Evolutionary conservation across 257 asterid species (phyloP), one percentile per base, ranked within the genome.

Genomic region (Misopates orontium): DNA sequence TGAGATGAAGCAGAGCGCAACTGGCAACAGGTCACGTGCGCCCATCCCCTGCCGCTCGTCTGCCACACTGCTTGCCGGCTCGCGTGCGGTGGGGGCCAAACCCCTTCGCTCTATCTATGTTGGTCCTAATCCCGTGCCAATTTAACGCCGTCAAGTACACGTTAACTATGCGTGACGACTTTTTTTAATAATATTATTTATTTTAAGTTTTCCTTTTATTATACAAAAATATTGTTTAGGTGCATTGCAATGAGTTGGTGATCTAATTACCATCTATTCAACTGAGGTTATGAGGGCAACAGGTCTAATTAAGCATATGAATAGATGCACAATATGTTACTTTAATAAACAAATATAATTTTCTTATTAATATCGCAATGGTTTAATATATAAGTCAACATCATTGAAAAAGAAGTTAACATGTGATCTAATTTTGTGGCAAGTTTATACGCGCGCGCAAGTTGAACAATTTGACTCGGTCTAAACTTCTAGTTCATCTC

Each of bases 31-130:
- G 78, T 74, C 83, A 79, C 80, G 89, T 78, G 89, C 81, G 75
- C 82, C 89, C 87, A 83, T 78, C 72, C 82, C 92, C 78, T 80
- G 85, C 81, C 79, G 67, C 73, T 78, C 72, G 81, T 89, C 78
- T 80, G 85, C 81, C 79, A 69, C 73, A 41, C 79, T 59, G 75
- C 73, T 70, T 75, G 81, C 80, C 79, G 70, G 56, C 66, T 80
- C 76, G 82, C 82, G 83, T 84, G 82, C 78, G 78, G 83, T 74
- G 87, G 86, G 86, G 77, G 60, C 85, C 82, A 53, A 42, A 36
- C 60, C 45, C 20, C 61, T 49, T 52, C 4, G 31, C 40, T 25
- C 39, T 60, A 10, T 44, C 56, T 60, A 1, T 48, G 23, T 59
- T 41, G 19, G 52, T 36, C 21, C 39, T 4, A 24, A 31, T 39